A percentile compares a stretch with the other conserved stretches of the same genome.
phyloP scores from a whole-genome alignment of 129 eudicot species.

The Flaveria ramosissima region DNA sequence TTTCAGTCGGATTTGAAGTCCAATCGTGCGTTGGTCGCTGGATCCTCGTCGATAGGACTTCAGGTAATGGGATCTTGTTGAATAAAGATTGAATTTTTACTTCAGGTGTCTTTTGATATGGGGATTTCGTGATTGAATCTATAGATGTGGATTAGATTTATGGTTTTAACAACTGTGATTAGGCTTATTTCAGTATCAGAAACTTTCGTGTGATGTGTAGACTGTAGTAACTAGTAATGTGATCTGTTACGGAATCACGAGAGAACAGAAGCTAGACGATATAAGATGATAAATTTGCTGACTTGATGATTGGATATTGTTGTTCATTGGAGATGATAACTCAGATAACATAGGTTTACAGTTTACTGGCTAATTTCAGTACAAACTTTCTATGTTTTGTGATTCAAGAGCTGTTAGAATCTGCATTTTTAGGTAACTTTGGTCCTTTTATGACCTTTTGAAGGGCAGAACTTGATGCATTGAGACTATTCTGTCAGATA shows the following conservation, averaged over 20 bases:
- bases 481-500: neutral
- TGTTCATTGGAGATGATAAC: neutral
- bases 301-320: neutral
- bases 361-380: neutral
- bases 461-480: neutral
- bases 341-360: neutral
- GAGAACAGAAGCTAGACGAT: neutral
- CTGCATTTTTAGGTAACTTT: neutral
- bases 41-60: slow-evolving; percentile 18
- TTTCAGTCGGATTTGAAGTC: slow-evolving; percentile 42
- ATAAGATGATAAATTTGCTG: slow-evolving; percentile 2
- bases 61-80: slow-evolving; percentile 35
- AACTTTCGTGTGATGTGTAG: neutral
- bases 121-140: neutral
- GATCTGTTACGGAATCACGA: neutral
- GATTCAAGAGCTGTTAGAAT: no score
- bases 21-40: slow-evolving; percentile 36
- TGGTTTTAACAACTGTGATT: no score
- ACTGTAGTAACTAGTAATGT: neutral
- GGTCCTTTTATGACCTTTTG: neutral
- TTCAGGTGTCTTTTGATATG: neutral
- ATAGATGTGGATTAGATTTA: neutral
- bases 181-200: neutral
- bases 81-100: neutral
- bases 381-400: no score